Evolutionary conservation across 345 rosid genomes (phyloP).

Genomic region (Corchorus capsularis): DNA sequence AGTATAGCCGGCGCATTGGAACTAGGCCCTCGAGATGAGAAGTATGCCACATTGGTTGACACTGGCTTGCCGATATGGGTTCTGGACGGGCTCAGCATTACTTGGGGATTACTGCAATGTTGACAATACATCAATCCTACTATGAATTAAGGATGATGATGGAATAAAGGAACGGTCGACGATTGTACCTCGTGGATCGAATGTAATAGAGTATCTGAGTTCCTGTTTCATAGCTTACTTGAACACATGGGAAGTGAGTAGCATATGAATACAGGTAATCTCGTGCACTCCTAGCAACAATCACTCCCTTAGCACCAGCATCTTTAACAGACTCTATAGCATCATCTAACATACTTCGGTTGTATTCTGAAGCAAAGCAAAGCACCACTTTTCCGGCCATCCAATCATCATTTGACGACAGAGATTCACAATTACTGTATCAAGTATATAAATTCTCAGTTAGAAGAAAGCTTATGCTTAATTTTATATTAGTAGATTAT

Average conservation of each 20-base stretch:
- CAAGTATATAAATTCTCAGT: background rate
- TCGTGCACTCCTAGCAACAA: slow-evolving; percentile 5
- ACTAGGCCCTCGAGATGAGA: slow-evolving; percentile 21
- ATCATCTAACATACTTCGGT: background rate
- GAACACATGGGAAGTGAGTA: slow-evolving; percentile 13
- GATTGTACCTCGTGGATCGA: slow-evolving; percentile 9
- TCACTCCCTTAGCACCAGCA: slow-evolving; percentile 21
- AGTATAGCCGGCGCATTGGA: slow-evolving; percentile 18
- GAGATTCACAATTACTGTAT: slow-evolving; percentile 15
- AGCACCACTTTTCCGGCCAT: slow-evolving; percentile 20
- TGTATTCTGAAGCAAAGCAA: slow-evolving; percentile 17
- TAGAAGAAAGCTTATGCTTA: too few species aligned
- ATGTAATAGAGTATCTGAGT: slow-evolving; percentile 19
- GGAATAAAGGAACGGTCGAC: background rate
- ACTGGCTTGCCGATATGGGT: slow-evolving; percentile 16
- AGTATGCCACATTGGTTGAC: slow-evolving; percentile 19
- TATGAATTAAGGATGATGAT: background rate
- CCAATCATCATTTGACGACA: slow-evolving; percentile 14
- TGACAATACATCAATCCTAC: background rate
- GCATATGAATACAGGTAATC: slow-evolving; percentile 4
- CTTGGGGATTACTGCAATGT: slow-evolving; percentile 16
- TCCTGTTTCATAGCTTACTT: slow-evolving; percentile 20
- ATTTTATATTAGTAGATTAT: too few species aligned
- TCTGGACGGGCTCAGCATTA: slow-evolving; percentile 2
- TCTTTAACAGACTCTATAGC: background rate